These are phyloP conservation scores for Ochetophila trinervis DNA, from an alignment of 306 rosid genomes.

Conservation along the genomic window DNA sequence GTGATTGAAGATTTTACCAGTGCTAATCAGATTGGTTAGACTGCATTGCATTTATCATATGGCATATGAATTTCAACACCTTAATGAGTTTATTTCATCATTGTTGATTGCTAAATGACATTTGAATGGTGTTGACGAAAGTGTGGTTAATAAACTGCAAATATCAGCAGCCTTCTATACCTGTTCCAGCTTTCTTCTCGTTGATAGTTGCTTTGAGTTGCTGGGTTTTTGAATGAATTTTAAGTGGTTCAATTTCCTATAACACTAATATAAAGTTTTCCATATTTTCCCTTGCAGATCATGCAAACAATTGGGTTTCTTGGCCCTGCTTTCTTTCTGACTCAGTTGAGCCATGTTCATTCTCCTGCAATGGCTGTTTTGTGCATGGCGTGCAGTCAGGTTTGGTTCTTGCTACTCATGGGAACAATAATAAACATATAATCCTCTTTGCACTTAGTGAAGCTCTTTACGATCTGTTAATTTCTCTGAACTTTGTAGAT, in stretches of 20 bases:
- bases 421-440: neutral
- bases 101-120: neutral
- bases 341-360: constrained; percentile 86
- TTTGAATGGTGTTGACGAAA: neutral
- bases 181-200: neutral
- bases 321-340: constrained; percentile 98
- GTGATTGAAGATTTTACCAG: neutral
- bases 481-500: neutral
- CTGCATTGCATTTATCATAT: neutral
- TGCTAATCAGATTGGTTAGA: neutral
- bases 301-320: constrained; percentile 98
- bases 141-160: neutral
- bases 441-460: neutral
- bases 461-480: neutral
- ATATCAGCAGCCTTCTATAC: neutral
- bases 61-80: neutral
- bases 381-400: constrained; percentile 99
- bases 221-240: neutral
- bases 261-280: constrained; percentile 10
- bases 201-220: constrained; percentile 3
- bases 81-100: neutral
- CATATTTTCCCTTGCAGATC: constrained; percentile 46
- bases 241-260: neutral
- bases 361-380: constrained; percentile 92
- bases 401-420: constrained; percentile 28